Evolutionary conservation across 805 yeast species (phyloP), one percentile per base, ranked within the genome.

Genomic region (Monosporozyma yasuniensis): DNA sequence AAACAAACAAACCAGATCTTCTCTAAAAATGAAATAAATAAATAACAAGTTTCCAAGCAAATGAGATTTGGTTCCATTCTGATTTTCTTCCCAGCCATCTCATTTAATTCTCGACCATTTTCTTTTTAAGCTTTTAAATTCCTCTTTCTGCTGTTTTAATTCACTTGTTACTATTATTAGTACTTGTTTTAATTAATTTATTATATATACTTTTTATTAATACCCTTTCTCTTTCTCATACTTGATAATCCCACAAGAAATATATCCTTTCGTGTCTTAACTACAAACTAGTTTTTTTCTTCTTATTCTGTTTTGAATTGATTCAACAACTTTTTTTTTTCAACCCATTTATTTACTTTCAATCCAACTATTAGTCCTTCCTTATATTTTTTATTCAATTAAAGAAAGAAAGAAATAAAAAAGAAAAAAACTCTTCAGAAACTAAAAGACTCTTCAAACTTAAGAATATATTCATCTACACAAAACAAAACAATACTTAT

Each of bases 351-450:
- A 4, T 35, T 18, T 18, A 37, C 41, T 37, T 37, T 37, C 23
- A 18, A 37, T 45, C 51, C 46, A 46, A 46, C 49, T 46, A 37
- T 21, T 37, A 42, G 48, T 37, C 41, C 41, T 37, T 37, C 41
- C 41, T 37, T 37, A 37, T 37, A 37, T 5, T 10, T 11, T n/a
- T 5, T 7, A 12, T 16, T 35, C 39, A 35, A n/a, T 18, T 7
- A n/a, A 35, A 32, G 16, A 14, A 32, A 32, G 10, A 32, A 6
- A 32, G 35, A 32, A 32, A 32, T 14, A 35, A 35, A 6, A 35
- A 35, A 8, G 3, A 21, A 11, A 21, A 21, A 19, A 4, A 9
- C 5, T 39, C n/a, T 39, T 14, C 45, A 30, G 10, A 27, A n/a
- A n/a, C 21, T 35, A 3, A 37, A 37, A 37, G 23, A 37, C 21